Conservation (phyloP, 2,329 filamentous ascomycete species). For the Lasiodiplodia hormozganensis region DNA sequence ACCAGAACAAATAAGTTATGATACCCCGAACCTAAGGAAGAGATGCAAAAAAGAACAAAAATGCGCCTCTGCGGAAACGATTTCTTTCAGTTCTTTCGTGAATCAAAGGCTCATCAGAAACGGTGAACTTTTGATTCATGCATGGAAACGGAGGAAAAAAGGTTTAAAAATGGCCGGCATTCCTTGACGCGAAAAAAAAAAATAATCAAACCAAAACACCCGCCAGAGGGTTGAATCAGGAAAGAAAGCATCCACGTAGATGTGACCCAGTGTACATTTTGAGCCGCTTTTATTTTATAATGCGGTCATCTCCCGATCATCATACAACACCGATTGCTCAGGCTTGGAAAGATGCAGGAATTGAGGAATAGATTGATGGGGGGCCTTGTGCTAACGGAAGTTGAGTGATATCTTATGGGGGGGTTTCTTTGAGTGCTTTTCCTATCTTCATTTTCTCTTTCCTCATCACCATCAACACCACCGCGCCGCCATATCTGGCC, state of each 20-base stretch:
- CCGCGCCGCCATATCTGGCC: neutral
- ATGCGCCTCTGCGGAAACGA: neutral
- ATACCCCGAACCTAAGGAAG: conserved; percentile 17
- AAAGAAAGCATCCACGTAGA: conserved; percentile 4
- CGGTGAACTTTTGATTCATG: conserved; percentile 20
- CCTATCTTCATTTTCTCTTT: neutral
- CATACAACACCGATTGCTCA: conserved; percentile 4
- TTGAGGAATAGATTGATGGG: neutral
- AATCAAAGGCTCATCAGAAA: conserved; percentile 23
- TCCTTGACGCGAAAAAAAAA: conserved; percentile 1
- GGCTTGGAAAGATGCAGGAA: neutral
- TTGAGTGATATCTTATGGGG: neutral
- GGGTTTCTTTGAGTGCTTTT: neutral
- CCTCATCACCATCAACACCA: conserved; percentile 4
- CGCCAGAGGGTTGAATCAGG: conserved; percentile 9
- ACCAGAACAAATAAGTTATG: conserved; percentile 34
- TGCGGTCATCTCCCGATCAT: neutral
- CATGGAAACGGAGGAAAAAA: conserved; percentile 14
- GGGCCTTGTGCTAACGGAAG: neutral
- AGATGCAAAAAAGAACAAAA: conserved; percentile 8
- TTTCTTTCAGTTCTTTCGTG: neutral
- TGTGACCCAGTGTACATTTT: conserved; percentile 18
- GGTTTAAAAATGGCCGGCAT: conserved; percentile 16
- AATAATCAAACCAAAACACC: conserved; percentile 8
- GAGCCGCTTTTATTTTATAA: neutral